Conservation (phyloP, 1,139 yeast genomes). For the Yamadazyma membranifaciens region DNA sequence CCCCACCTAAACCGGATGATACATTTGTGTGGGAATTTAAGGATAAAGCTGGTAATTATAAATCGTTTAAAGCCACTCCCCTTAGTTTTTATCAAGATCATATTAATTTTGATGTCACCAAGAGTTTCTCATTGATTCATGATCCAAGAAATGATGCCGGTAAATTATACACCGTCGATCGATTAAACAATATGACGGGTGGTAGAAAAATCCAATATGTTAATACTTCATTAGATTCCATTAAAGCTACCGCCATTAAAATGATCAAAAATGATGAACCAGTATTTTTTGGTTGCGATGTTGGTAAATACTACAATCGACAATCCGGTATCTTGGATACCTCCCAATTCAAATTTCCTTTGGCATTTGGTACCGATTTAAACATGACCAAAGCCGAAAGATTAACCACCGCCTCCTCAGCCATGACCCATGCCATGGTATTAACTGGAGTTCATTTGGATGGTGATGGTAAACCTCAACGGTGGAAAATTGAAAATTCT, state of each 20-base stretch:
- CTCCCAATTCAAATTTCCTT: constrained; percentile 61
- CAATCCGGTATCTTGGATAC: constrained; percentile 68
- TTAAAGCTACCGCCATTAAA: constrained; percentile 61
- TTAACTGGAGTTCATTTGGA: constrained; percentile 67
- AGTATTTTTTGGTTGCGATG: constrained; percentile 83
- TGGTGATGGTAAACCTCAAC: constrained; percentile 47
- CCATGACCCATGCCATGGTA: constrained; percentile 88
- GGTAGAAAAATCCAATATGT: constrained; percentile 69
- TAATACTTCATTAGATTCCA: constrained; percentile 57
- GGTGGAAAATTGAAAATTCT: constrained; percentile 84
- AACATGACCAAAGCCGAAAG: constrained; percentile 52
- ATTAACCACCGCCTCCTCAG: constrained; percentile 53
- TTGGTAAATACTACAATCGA: constrained; percentile 67
- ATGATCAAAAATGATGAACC: constrained; percentile 72
- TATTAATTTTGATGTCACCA: constrained; percentile 49
- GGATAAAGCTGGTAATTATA: constrained; percentile 68
- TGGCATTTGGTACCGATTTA: constrained; percentile 58
- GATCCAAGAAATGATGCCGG: constrained; percentile 77
- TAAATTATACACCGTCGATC: constrained; percentile 63
- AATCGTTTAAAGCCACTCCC: constrained; percentile 57
- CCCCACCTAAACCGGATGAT: constrained; percentile 73
- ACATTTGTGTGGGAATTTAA: constrained; percentile 69
- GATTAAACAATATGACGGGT: constrained; percentile 68
- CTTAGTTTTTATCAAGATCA: constrained; percentile 56
- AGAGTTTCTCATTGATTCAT: constrained; percentile 65